Percentiles rank a stretch among this genome's conserved stretches.
Conservation (phyloP, 805 yeast genomes). For the Yamadazyma kitorensis region DNA sequence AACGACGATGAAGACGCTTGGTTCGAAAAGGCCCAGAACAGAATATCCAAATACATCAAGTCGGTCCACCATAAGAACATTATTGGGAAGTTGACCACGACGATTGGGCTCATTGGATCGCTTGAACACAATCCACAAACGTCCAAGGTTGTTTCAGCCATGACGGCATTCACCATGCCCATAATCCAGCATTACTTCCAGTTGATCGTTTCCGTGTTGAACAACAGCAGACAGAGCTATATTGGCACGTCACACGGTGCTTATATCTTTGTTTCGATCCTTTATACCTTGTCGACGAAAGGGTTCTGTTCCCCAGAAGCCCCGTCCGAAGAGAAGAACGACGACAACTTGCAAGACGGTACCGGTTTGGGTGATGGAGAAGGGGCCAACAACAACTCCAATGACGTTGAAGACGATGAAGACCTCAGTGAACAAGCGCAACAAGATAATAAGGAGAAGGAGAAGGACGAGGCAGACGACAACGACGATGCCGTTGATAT, state of each 20-base stretch:
- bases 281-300: conserved; percentile 61
- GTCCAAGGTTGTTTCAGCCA: conserved; percentile 41
- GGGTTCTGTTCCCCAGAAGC: conserved; percentile 95
- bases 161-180: conserved; percentile 59
- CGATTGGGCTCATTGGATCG: conserved; percentile 30
- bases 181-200: conserved; percentile 57
- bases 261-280: conserved; percentile 51
- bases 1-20: conserved; percentile 59
- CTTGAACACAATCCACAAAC: conserved; percentile 37
- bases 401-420: conserved; percentile 89
- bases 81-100: conserved; percentile 27
- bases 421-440: conserved; percentile 79
- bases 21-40: conserved; percentile 52
- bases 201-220: conserved; percentile 43
- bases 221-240: conserved; percentile 49
- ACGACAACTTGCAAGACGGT: conserved; percentile 71
- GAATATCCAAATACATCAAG: conserved; percentile 40
- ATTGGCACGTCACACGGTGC: conserved; percentile 57
- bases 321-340: conserved; percentile 59
- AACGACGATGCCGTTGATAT: conserved; percentile 89
- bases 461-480: conserved; percentile 54
- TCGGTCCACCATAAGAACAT: conserved; percentile 41
- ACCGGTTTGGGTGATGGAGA: conserved; percentile 92
- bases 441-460: conserved; percentile 64
- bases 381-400: conserved; percentile 77